Evolutionary conservation across 2,329 filamentous ascomycete species (phyloP).

Genomic region (Pseudogymnoascus sp.): DNA sequence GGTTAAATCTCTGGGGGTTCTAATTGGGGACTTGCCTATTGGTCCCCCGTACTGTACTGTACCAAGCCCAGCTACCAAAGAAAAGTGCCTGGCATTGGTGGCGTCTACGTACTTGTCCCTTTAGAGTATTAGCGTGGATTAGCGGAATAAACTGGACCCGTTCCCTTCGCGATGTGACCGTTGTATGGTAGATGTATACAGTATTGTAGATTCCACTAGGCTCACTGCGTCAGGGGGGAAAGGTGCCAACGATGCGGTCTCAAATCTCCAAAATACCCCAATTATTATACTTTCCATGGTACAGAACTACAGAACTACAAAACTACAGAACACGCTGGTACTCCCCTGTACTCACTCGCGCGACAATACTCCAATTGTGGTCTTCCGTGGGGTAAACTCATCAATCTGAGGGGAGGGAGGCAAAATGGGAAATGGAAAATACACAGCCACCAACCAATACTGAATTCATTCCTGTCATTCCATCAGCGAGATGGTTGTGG

Average conservation of each 20-base stretch:
- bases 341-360: not conserved
- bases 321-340: too few species aligned
- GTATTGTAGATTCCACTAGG: not conserved
- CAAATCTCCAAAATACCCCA: not conserved
- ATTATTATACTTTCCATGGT: not conserved
- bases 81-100: not conserved
- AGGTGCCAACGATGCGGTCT: not conserved
- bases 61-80: too few species aligned
- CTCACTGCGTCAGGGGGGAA: too few species aligned
- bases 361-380: not conserved
- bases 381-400: not conserved
- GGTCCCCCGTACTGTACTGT: too few species aligned
- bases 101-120: not conserved
- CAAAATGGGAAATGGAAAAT: not conserved
- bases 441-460: not conserved
- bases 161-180: not conserved
- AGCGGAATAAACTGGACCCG: not conserved
- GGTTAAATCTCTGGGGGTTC: not conserved
- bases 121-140: not conserved
- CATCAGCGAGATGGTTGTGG: not conserved
- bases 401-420: not conserved
- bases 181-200: not conserved
- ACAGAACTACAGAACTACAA: too few species aligned
- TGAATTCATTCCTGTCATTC: not conserved
- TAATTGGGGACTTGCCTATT: not conserved